Evolutionary conservation across 345 rosid genomes (phyloP), one percentile per base, ranked within the genome.

Genomic region (Dipteronia dyeriana): DNA sequence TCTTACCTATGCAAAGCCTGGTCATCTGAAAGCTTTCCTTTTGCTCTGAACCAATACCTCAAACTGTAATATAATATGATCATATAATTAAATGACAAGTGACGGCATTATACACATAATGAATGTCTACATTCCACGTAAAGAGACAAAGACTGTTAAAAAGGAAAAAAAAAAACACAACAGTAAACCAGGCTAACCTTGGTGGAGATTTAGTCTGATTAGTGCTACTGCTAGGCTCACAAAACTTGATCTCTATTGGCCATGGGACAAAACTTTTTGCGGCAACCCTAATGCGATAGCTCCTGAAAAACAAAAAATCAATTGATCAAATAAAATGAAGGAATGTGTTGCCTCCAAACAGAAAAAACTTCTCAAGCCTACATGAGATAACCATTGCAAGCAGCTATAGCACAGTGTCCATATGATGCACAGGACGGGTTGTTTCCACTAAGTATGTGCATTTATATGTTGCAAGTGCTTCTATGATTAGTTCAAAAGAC

Each of bases 221-320:
- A 51, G 97, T 92, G 39, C 74, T 75, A 71, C 78, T 84, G 83
- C 79, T 89, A 41, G 98, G 95, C 53, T 87, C 95, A 82, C 99
- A 96, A 84, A 96, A 92, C 79, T 95, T 86, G 83, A 96, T 86
- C 82, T 96, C 99, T 86, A 96, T 89, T 29, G 99, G 99, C 98
- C 97, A 96, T 43, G 98, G 98, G 57, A 88, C 81, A 84, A 87
- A 90, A 45, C 86, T 75, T 76, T 73, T 66, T 31, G 92, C 75
- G 38, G 97, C 97, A 73, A 89, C 93, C 85, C 87, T 96, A 89
- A 88, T 94, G 20, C 99, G 86, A 43, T 94, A 96, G 82, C 88
- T 85, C 98, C 99, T 96, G 92, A 75, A 85, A 85, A 34, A 34
- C 38, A 34, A 4, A 53, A 69, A 78, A 77, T 43, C 74, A 75